Evolutionary conservation across 2,329 filamentous ascomycete species (phyloP).

Genomic region (Lecanoromycetidae sp.): DNA sequence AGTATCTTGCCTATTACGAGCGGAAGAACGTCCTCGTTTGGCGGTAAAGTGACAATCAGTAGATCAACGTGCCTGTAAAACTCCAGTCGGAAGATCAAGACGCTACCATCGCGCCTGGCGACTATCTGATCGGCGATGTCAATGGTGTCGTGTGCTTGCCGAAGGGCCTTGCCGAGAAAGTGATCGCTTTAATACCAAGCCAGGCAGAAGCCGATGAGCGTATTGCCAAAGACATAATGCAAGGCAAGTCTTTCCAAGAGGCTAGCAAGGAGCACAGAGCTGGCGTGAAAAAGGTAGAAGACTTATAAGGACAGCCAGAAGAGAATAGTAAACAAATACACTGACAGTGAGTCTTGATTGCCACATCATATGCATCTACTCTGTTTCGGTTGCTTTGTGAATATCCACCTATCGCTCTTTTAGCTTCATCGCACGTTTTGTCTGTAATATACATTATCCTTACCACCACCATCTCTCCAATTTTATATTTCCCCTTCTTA

Average conservation of each 20-base stretch:
- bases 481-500: too few relatives aligned
- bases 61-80: conserved; percentile 21
- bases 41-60: background rate
- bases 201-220: conserved; percentile 11
- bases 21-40: background rate
- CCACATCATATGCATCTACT: too few relatives aligned
- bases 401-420: too few relatives aligned
- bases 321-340: too few relatives aligned
- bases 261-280: conserved; percentile 8
- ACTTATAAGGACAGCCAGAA: background rate
- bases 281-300: background rate
- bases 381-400: too few relatives aligned
- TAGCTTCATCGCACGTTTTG: too few relatives aligned
- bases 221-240: conserved; percentile 3
- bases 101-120: conserved; percentile 25
- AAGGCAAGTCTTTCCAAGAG: conserved; percentile 8
- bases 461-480: too few relatives aligned
- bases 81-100: conserved; percentile 24
- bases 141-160: conserved; percentile 30
- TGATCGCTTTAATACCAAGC: conserved; percentile 4
- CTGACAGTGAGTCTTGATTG: too few relatives aligned
- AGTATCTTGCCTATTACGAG: background rate
- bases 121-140: conserved; percentile 29
- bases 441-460: too few relatives aligned
- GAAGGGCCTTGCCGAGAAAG: conserved; percentile 15